Base-by-base conservation (phyloP, 495 filamentous ascomycete species). In the Aspergillus haitiensis region DNA sequence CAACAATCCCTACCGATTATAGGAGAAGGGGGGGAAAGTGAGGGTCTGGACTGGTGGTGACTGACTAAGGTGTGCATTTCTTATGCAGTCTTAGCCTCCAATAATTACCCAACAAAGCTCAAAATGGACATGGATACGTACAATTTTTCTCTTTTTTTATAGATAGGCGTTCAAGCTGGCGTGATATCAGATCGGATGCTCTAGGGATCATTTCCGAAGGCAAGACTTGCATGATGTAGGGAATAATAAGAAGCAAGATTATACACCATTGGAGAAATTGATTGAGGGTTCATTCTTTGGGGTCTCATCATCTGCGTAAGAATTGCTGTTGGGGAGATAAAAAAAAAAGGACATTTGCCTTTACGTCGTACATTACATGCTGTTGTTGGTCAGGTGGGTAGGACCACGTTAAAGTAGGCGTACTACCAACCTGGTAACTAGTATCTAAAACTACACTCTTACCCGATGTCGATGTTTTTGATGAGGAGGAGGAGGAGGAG, bases 131-230 rank as follows among this genome's bases (percentile, higher is more conserved):
- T 27, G 21, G 21, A 27, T 27, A 27, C 21, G 21, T 27, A 27
- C 21, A 27, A 27, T 27, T 27, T 27, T 27, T 27, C 9, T 47
- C 10, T 47, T 15, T 16, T 47, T 16, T 40, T n/a, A 11, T 40
- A 7, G 44, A 21, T 21, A 10, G 44, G 9, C 21, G 5, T 47
- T 18, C n/a, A 10, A 9, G 15, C 44, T 47, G 15, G n/a, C 2
- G 44, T 47, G 44, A 47, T 47, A 47, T 47, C 44, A 47, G 44
- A 47, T 47, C 44, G 44, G 44, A 9, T 18, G 1, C 5, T 16
- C n/a, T 15, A 47, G 27, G n/a, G 5, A 16, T 18, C 16, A 6
- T 47, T 27, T 16, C 44, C 44, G 44, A 18, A 47, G 44, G 44
- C 10, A 10, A 47, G 16, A 5, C 9, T 7, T 47, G 44, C 44